Conservation (phyloP, 495 filamentous ascomycete genomes). For the Tuber calosporum region DNA sequence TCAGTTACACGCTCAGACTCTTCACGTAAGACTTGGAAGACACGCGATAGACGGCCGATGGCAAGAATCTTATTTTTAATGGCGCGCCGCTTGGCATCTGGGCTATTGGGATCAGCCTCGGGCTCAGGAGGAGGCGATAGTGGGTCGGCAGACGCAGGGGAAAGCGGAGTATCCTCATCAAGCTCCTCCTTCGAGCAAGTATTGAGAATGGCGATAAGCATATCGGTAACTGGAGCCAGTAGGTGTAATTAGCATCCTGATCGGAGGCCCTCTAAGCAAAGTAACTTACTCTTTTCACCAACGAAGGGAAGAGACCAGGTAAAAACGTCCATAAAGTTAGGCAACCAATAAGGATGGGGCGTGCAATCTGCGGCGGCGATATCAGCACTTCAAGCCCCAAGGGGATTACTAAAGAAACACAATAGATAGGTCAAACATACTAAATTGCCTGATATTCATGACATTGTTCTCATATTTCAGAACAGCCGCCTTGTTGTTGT, state of each 20-base stretch:
- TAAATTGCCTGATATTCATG: constrained; percentile 99
- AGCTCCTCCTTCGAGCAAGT: constrained; percentile 97
- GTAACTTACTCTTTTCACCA: constrained; percentile 65
- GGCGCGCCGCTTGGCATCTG: constrained; percentile 79
- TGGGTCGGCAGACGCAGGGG: constrained; percentile 55
- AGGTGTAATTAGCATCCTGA: constrained; percentile 5
- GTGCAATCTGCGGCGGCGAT: constrained; percentile 61
- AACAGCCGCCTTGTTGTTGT: constrained; percentile 99
- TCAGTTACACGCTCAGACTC: constrained; percentile 95
- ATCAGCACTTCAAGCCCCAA: constrained; percentile 6
- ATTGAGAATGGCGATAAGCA: constrained; percentile 97
- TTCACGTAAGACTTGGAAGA: constrained; percentile 96
- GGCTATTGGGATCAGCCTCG: constrained; percentile 66
- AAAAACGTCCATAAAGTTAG: constrained; percentile 99
- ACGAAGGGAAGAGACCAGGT: constrained; percentile 99
- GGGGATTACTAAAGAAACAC: background rate
- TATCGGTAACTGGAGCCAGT: constrained; percentile 62
- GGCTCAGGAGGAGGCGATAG: constrained; percentile 56
- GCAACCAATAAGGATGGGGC: constrained; percentile 97
- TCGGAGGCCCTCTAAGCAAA: background rate
- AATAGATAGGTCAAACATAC: constrained; percentile 34
- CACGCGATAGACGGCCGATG: constrained; percentile 90
- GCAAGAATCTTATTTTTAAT: constrained; percentile 99
- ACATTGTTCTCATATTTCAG: constrained; percentile 99
- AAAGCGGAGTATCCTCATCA: constrained; percentile 64